Conservation (phyloP, 163 green algal genomes). For the Chlamydomonas reinhardtii region DNA sequence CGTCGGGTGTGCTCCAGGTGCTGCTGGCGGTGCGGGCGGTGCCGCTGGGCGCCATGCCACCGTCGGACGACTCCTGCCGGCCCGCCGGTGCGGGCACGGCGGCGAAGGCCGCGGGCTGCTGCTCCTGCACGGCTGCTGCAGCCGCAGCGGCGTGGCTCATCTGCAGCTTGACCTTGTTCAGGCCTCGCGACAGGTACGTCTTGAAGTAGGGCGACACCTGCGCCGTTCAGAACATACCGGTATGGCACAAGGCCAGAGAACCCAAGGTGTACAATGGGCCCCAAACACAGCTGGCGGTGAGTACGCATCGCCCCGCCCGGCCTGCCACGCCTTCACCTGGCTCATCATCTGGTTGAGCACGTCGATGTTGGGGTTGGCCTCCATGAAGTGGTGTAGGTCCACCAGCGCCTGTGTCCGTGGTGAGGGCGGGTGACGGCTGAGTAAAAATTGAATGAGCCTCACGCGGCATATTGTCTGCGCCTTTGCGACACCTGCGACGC, state of each 20-base stretch:
- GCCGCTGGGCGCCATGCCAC: neutral
- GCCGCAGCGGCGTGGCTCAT: conserved; percentile 21
- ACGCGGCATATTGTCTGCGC: too few relatives aligned
- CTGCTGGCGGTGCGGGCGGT: conserved; percentile 12
- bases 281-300: too few relatives aligned
- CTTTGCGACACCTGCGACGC: too few relatives aligned
- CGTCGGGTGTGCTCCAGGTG: conserved; percentile 42
- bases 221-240: too few relatives aligned
- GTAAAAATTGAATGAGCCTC: too few relatives aligned
- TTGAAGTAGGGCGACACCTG: conserved; percentile 50
- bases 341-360: conserved; percentile 43
- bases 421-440: too few relatives aligned
- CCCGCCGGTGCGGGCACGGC: neutral
- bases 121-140: neutral
- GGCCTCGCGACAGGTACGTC: conserved; percentile 41
- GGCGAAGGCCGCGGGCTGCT: neutral
- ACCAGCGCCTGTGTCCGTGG: conserved; percentile 79
- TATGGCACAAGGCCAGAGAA: too few relatives aligned
- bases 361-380: conserved; percentile 72
- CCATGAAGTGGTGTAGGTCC: conserved; percentile 79
- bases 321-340: conserved; percentile 11
- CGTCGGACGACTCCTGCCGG: neutral
- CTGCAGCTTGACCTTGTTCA: conserved; percentile 42
- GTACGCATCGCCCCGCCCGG: too few relatives aligned
- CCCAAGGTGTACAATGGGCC: too few relatives aligned